A percentile compares a stretch with the other conserved stretches of the same genome.
These are phyloP conservation scores for Podospora pseudocomata DNA, from an alignment of 495 filamentous ascomycete species.

Conservation along the genomic window DNA sequence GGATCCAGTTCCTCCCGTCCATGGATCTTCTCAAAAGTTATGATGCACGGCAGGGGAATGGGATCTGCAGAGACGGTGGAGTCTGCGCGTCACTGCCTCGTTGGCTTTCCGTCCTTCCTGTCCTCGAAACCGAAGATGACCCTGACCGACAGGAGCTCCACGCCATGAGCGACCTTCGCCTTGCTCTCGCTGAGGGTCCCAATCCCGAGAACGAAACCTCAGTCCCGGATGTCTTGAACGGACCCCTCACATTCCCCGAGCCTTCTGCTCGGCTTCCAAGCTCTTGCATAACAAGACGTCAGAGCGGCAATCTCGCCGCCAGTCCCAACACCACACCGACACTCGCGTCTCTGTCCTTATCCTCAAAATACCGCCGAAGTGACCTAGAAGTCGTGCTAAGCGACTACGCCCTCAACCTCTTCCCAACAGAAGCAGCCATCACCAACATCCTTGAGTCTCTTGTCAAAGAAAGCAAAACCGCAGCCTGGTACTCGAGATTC, in stretches of 20 bases:
- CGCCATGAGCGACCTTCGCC: not conserved
- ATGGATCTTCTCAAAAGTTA: not conserved
- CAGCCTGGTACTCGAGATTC: not conserved
- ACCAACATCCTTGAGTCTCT: not conserved
- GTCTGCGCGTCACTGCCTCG: not conserved
- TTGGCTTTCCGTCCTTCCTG: not conserved
- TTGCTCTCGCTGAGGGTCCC: not conserved
- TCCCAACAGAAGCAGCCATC: not conserved
- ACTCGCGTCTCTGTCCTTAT: not conserved
- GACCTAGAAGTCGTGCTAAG: not conserved
- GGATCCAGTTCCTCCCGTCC: not conserved
- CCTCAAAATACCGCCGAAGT: not conserved
- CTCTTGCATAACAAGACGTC: not conserved
- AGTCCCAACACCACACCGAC: not conserved
- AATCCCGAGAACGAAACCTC: not conserved
- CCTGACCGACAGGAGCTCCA: not conserved
- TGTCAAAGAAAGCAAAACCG: not conserved
- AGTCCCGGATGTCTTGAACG: not conserved
- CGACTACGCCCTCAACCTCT: not conserved
- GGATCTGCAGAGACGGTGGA: not conserved
- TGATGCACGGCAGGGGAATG: not conserved
- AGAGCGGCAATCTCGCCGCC: not conserved
- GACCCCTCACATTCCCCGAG: not conserved
- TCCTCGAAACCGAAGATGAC: not conserved
- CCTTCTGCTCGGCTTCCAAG: not conserved